phyloP scores from a whole-genome alignment of 1,139 yeast species.

The Arxiozyma heterogenica region DNA sequence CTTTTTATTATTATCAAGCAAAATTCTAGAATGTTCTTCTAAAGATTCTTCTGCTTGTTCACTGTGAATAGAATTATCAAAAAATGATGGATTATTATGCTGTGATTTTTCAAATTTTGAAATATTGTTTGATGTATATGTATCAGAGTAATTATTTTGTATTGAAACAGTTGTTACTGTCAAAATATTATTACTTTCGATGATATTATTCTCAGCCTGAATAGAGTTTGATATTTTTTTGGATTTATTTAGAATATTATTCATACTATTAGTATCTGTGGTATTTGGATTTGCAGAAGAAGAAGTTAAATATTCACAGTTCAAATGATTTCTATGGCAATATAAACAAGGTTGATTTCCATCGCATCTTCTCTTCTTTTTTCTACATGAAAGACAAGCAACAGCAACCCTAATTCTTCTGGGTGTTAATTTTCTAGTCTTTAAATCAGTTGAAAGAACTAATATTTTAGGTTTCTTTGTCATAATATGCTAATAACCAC shows the following conservation, averaged over 20 bases:
- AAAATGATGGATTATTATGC: not conserved
- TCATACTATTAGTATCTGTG: not conserved
- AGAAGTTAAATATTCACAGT: constrained; percentile 43
- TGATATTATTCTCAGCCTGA: not conserved
- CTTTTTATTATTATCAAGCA: not conserved
- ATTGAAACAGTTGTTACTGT: not conserved
- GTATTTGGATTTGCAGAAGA: not conserved
- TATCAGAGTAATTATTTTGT: not conserved
- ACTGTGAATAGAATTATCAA: not conserved
- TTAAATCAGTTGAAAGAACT: constrained; percentile 21
- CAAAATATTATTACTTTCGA: too few species aligned
- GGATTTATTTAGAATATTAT: not conserved
- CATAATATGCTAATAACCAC: not conserved
- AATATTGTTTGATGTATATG: not conserved
- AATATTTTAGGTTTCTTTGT: constrained; percentile 16
- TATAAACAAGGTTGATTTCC: constrained; percentile 83
- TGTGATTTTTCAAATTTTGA: not conserved
- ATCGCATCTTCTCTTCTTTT: constrained; percentile 79
- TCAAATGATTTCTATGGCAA: constrained; percentile 69
- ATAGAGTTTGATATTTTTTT: too few species aligned
- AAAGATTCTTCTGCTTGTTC: not conserved
- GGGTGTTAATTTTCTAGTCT: constrained; percentile 18
- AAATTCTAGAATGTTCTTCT: not conserved
- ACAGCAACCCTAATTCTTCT: constrained; percentile 69
- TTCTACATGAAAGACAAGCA: constrained; percentile 74